These are phyloP conservation scores for Quercus wislizeni DNA, from an alignment of 306 rosid species.

Conservation along the genomic window DNA sequence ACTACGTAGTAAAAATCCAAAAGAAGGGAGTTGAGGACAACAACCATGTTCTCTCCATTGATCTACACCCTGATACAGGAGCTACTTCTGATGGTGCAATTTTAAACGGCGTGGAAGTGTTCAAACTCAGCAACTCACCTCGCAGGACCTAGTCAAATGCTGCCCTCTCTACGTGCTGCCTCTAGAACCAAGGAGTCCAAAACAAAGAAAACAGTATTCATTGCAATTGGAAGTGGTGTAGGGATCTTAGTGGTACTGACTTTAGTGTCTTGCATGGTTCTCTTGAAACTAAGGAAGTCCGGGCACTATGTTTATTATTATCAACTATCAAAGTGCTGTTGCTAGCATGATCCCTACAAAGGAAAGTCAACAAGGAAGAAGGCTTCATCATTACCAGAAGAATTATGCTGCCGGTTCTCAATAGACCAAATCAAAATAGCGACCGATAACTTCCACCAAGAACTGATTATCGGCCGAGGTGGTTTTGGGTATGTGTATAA, in stretches of 20 bases:
- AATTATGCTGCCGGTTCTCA: neutral
- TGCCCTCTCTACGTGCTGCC: neutral
- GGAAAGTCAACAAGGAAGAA: neutral
- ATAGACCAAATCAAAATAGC: neutral
- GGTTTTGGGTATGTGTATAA: constrained; percentile 10
- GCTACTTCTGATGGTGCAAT: neutral
- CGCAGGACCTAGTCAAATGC: neutral
- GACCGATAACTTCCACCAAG: neutral
- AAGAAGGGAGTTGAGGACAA: neutral
- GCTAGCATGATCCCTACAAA: neutral
- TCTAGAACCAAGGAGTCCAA: neutral
- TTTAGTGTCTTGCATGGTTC: neutral
- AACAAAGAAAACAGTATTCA: neutral
- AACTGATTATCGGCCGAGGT: neutral
- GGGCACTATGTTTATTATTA: no score
- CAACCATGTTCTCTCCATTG: neutral
- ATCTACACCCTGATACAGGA: neutral
- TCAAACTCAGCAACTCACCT: constrained; percentile 13
- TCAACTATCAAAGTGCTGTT: neutral
- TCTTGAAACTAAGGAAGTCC: neutral
- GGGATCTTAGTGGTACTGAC: neutral
- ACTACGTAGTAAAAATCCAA: neutral
- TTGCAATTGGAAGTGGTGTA: neutral
- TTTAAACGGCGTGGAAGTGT: constrained; percentile 12
- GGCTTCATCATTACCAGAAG: neutral